Conservation (phyloP, 2,329 filamentous ascomycete genomes). For the Stachybotrys elegans region DNA sequence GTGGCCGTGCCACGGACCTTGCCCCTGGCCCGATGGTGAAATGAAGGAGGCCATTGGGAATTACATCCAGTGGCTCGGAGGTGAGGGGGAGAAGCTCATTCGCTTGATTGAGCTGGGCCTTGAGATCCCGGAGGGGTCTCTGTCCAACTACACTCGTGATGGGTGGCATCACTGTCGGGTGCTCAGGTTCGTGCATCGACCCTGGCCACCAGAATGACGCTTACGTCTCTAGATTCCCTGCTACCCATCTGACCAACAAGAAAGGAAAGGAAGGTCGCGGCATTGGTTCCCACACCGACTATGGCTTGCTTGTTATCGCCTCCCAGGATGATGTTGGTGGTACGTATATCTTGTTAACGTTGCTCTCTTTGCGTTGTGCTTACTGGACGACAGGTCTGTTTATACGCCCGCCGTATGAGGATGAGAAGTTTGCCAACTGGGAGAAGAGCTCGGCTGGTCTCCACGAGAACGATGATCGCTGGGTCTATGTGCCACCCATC, state of each 20-base stretch:
- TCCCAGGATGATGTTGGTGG: slow-evolving; percentile 45
- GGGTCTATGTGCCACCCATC: slow-evolving; percentile 42
- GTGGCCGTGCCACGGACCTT: slow-evolving; percentile 46
- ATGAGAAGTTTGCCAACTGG: slow-evolving; percentile 41
- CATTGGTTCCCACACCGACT: slow-evolving; percentile 48
- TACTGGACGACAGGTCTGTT: slow-evolving; percentile 32
- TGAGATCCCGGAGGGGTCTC: slow-evolving; percentile 29
- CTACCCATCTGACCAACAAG: slow-evolving; percentile 32
- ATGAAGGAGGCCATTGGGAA: slow-evolving; percentile 33
- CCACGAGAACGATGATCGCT: slow-evolving; percentile 37
- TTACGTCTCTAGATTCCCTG: slow-evolving; percentile 21
- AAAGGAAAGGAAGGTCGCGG: slow-evolving; percentile 44
- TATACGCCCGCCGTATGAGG: slow-evolving; percentile 34
- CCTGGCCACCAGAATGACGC: too few species aligned
- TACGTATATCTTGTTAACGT: too few species aligned
- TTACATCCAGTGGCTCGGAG: slow-evolving; percentile 36
- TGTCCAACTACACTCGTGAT: slow-evolving; percentile 37
- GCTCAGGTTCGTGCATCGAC: slow-evolving; percentile 31
- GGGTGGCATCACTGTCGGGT: slow-evolving; percentile 48
- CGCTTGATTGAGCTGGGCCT: slow-evolving; percentile 41
- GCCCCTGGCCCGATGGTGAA: slow-evolving; percentile 39
- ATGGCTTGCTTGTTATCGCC: slow-evolving; percentile 45
- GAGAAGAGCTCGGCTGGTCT: slow-evolving; percentile 36
- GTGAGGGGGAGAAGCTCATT: slow-evolving; percentile 39
- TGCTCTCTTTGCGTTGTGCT: neutral